phyloP scores from a whole-genome alignment of 2,329 filamentous ascomycete genomes.

The Ophiognomonia clavigignenti-juglandacearum region DNA sequence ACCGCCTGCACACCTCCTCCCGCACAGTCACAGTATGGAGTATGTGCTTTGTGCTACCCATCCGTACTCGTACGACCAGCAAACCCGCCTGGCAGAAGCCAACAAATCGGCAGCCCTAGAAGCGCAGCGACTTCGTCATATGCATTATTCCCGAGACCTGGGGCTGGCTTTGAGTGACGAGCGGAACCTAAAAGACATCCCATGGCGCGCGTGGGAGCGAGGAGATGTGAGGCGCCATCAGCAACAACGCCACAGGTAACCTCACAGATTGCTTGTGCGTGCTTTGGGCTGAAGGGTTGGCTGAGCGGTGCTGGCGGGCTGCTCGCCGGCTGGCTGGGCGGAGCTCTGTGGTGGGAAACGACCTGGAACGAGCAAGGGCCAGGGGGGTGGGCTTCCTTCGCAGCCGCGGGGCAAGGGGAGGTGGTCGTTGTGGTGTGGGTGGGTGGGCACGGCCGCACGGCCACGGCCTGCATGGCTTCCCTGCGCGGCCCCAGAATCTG shows the following conservation, averaged over 20 bases:
- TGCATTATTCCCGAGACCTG: constrained; percentile 10
- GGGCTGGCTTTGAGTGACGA: constrained; percentile 2
- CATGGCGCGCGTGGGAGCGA: not conserved
- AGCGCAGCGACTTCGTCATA: not conserved
- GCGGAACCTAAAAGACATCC: not conserved
- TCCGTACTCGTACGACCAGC: not conserved
- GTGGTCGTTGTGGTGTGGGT: not conserved
- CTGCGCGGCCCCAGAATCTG: constrained; percentile 15
- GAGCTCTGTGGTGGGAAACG: not conserved
- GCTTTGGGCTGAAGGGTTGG: too few relatives aligned
- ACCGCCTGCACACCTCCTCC: too few relatives aligned
- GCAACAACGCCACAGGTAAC: not conserved
- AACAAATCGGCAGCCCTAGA: constrained; percentile 3
- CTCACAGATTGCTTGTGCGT: not conserved
- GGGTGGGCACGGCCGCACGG: not conserved
- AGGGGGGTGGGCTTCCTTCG: not conserved
- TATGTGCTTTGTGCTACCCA: not conserved
- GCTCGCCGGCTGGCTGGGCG: not conserved
- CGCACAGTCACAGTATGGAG: too few relatives aligned
- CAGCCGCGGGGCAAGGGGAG: not conserved
- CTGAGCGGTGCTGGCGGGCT: not conserved
- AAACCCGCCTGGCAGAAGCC: not conserved
- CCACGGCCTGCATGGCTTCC: not conserved
- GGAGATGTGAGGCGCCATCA: not conserved
- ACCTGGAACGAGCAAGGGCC: constrained; percentile 2